Percentiles rank a stretch among this genome's conserved stretches.
phyloP scores from a whole-genome alignment of 2,329 filamentous ascomycete species.

The Teratosphaeriaceae sp. region DNA sequence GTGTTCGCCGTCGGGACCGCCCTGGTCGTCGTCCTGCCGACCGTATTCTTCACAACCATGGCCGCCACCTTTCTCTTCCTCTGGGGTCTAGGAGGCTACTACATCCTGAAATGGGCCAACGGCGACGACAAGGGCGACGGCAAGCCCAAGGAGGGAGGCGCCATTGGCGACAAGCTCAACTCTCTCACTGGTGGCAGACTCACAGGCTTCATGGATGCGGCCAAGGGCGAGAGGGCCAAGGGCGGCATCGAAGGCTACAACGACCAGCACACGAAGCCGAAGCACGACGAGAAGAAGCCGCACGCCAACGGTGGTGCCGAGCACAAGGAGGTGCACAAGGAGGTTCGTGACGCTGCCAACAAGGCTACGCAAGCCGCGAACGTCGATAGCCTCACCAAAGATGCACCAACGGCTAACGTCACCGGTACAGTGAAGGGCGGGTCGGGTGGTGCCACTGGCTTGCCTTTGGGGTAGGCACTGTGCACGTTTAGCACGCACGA shows the following conservation, averaged over 20 bases:
- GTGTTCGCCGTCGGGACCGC: slow-evolving; percentile 63
- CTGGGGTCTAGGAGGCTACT: slow-evolving; percentile 58
- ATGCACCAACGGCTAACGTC: slow-evolving; percentile 13
- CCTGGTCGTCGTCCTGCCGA: slow-evolving; percentile 60
- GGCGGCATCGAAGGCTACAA: slow-evolving; percentile 11
- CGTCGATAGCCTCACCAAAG: slow-evolving; percentile 12
- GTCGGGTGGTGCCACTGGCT: slow-evolving; percentile 19
- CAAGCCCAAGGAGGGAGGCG: slow-evolving; percentile 19
- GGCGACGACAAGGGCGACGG: slow-evolving; percentile 12
- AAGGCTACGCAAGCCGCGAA: slow-evolving; percentile 17
- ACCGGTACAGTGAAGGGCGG: slow-evolving; percentile 23
- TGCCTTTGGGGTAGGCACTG: no score
- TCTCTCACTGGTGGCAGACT: slow-evolving; percentile 33
- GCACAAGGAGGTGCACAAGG: slow-evolving; percentile 8
- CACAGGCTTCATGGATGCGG: slow-evolving; percentile 27
- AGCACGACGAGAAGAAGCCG: slow-evolving; percentile 1
- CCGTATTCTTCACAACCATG: slow-evolving; percentile 58
- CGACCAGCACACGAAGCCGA: slow-evolving; percentile 11
- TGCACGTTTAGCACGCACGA: no score
- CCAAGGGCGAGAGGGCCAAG: slow-evolving; percentile 11
- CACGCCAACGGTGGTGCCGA: not conserved
- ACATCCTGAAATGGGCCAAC: slow-evolving; percentile 37
- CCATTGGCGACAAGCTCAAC: slow-evolving; percentile 38
- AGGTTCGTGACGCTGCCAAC: slow-evolving; percentile 10
- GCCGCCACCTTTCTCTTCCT: slow-evolving; percentile 60